Base-by-base conservation (phyloP, 352 stramenopile species). In the Phytophthora lateralis region DNA sequence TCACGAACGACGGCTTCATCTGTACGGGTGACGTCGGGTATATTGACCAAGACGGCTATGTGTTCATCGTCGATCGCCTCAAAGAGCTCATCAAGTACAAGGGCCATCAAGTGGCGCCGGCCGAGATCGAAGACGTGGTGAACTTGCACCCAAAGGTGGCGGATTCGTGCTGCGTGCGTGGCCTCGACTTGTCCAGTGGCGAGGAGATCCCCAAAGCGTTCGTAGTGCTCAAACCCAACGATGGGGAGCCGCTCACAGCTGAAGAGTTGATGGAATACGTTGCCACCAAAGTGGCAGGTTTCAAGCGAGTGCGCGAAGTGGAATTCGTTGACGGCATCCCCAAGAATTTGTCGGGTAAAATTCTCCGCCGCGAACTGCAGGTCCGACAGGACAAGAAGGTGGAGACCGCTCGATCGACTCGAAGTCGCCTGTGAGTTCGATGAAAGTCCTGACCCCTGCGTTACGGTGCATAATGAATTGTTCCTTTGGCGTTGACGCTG, bases 21-120 rank as follows among this genome's bases (percentile, higher is more conserved):
- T 69, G 78, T 45, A 97, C 91, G 7, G 93, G 94, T 4, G 95
- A 98, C 73, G 63, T 98, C 15, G 89, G 81, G 6, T 87, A 88
- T 56, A 93, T 98, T 55, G 92, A 98, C 59, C 72, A 96, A 30
- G 88, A 98, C 43, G 91, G 90, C 7, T 97, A 77, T 63, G 80
- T 98, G 14, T 97, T 89, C 60, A 95, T 98, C 41, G 86, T 89
- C 0, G 95, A 98, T 63, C 75, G 95, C 14, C 63, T 97, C 17
- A 98, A 98, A 69, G 93, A 98, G 63, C 63, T 98, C 11, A 98
- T 98, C 75, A 98, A 98, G 78, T 92, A 97, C 55, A 96, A 96
- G 50, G 92, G 92, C 11, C 93, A 94, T 47, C 93, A 95, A 69
- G 77, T 98, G 8, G 84, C 91, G 8, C 94, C 91, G 2, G 92